These are phyloP conservation scores for Calonectria fujianensis DNA, from an alignment of 2,329 filamentous ascomycete species.

Conservation along the genomic window DNA sequence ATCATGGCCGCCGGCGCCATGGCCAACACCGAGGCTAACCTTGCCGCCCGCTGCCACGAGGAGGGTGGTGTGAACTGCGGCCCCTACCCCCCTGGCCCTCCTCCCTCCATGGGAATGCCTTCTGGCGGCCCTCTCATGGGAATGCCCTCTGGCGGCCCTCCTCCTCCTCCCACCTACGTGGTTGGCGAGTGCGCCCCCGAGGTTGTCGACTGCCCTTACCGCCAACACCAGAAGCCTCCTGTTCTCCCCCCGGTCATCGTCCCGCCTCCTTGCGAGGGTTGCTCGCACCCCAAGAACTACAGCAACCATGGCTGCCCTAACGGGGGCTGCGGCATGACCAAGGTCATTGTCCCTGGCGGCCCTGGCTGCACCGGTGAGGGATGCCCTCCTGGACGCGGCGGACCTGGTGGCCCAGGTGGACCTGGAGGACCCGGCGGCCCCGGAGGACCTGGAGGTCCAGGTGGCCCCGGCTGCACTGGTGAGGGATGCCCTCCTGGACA, in stretches of 20 bases:
- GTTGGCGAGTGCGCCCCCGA: slow-evolving; percentile 47
- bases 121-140: neutral
- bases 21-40: slow-evolving; percentile 5
- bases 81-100: neutral
- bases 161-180: slow-evolving; percentile 31
- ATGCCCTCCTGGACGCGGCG: neutral
- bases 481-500: neutral
- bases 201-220: slow-evolving; percentile 34
- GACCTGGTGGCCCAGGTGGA: neutral
- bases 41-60: neutral
- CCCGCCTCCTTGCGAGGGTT: slow-evolving; percentile 2
- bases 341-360: neutral
- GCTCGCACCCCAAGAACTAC: slow-evolving; percentile 1
- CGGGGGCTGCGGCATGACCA: neutral
- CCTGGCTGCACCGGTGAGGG: neutral
- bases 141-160: neutral
- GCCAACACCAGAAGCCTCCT: slow-evolving; percentile 1
- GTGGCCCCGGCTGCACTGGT: neutral
- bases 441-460: neutral
- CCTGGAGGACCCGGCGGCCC: neutral
- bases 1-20: slow-evolving; percentile 23
- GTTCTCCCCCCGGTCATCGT: neutral
- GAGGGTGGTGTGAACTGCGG: neutral
- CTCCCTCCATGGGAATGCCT: neutral
- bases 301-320: slow-evolving; percentile 1